Base-by-base conservation (phyloP, 768 basidiomycete genomes). In the Kwoniella pini region DNA sequence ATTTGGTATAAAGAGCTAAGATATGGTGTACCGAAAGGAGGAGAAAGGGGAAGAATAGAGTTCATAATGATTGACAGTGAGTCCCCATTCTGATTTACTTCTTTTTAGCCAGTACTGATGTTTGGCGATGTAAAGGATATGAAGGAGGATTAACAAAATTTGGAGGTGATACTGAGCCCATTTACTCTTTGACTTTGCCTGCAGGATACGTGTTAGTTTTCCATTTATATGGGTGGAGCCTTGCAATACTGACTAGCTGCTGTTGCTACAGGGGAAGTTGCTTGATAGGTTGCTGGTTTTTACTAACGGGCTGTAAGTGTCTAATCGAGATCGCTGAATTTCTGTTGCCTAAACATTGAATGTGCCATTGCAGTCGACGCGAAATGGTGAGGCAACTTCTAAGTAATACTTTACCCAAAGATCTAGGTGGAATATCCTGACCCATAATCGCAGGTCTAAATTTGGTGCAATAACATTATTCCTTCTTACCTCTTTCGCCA, bases 91-190 rank as follows among this genome's bases (percentile, higher is more conserved):
- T 22, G 31, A 19, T 19, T 13, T 12, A 39, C 27, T 24, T 31
- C 21, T 15, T 19, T 39, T 31, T 40, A 46, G 9, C 36, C 21
- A 45, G 9, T 26, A 10, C 17, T 5, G 7, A 40, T 30, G 39
- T 30, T 10, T n/a, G 9, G 19, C 11, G 9, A 42, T 13, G n/a
- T 42, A 22, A 28, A 71, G 69, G 51, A 36, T 46, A 58, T 12
- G 67, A 74, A 59, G 72, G 72, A 3, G 72, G 72, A 17, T 44
- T 54, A 12, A 74, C 72, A 2, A 21, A 49, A 2, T 74, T 74
- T 44, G 33, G 15, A n/a, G 45, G 40, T 5, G 46, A 43, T 21
- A 40, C 27, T n/a, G 54, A 67, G 40, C 69, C 61, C 3, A 57
- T 52, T 9, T 42, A 49, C n/a, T 31, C 48, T 12, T 24, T 63